Base-by-base conservation (phyloP, 805 yeast genomes). In the Wickerhamiella occidentalis region DNA sequence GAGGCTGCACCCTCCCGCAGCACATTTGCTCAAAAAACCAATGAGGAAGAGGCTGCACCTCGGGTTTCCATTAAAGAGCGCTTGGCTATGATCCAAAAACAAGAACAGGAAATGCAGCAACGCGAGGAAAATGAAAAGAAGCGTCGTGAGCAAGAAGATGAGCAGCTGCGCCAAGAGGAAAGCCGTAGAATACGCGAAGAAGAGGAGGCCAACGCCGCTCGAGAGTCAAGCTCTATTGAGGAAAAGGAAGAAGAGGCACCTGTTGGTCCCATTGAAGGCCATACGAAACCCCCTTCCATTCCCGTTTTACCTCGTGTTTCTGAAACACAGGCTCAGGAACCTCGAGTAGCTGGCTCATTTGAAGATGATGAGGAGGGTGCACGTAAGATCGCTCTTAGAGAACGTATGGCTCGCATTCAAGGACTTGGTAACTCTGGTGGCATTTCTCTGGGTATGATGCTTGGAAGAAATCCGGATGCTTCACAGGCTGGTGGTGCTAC, bases 321-420 rank as follows among this genome's bases (percentile, higher is more conserved):
- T 22, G 30, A 22, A 13, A 15, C 29, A 11, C 15, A 33, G 11
- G 19, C 33, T 12, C 44, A 40, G 12, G 42, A 3, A 51, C 30
- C 41, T 3, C 12, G 11, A 13, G 12, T 6, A 17, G 37, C 36
- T 22, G 29, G 50, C 22, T 23, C 33, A 6, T 19, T 25, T 1
- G 72, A 64, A 1, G 68, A 63, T 8, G 75, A 68, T 2, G 75
- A 72, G 2, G 77, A 69, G 2, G 79, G 70, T 3, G 71, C 80
- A 4, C 76, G 82, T 50, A 76, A 92, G 58, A 75, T 81, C 44
- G 85, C 81, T 6, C 70, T 90, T 48, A 80, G 94, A 18, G 96
- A 84, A 55, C 76, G 96, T 53, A 90, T 90, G 96, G 97, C 98
- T n/a, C 85, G 81, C 58, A 74, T 90, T 17, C 83, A 96, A 0